These are phyloP conservation scores for Acmispon strigosus DNA, from an alignment of 306 rosid species.

Conservation along the genomic window DNA sequence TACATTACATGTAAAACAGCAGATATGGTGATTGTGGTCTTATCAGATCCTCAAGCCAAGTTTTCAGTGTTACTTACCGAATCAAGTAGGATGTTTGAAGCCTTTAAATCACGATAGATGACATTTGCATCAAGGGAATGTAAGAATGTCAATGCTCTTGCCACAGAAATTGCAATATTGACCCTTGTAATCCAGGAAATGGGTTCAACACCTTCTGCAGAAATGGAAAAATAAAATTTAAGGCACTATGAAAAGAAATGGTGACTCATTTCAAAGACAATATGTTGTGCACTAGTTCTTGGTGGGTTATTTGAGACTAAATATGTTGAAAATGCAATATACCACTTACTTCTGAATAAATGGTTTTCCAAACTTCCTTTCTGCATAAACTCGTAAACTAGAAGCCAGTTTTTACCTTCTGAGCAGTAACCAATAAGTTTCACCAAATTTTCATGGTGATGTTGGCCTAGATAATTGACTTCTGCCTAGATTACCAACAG, in stretches of 20 bases:
- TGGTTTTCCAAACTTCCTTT: conserved; percentile 90
- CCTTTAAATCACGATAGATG: conserved; percentile 89
- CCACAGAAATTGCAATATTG: conserved; percentile 65
- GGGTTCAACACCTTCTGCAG: conserved; percentile 84
- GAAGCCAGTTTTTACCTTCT: conserved; percentile 72
- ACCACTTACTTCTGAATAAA: conserved; percentile 83
- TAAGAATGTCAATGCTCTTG: conserved; percentile 71
- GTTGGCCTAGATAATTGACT: conserved; percentile 88
- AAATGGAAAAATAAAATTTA: background rate
- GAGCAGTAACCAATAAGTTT: conserved; percentile 88
- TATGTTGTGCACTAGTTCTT: background rate
- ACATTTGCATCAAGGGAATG: conserved; percentile 71
- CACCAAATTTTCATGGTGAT: conserved; percentile 82
- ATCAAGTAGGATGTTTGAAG: conserved; percentile 86
- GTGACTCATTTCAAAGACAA: background rate
- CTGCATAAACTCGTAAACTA: conserved; percentile 86
- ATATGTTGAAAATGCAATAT: background rate
- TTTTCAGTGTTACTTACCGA: conserved; percentile 42
- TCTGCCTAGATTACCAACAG: conserved; percentile 69
- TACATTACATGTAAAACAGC: background rate
- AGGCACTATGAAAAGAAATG: background rate
- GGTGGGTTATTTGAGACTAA: background rate
- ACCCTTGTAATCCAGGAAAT: conserved; percentile 65
- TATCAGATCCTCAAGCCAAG: background rate
- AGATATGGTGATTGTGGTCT: background rate